phyloP scores from a whole-genome alignment of 2,329 filamentous ascomycete genomes.

The Pseudogymnoascus sp. region DNA sequence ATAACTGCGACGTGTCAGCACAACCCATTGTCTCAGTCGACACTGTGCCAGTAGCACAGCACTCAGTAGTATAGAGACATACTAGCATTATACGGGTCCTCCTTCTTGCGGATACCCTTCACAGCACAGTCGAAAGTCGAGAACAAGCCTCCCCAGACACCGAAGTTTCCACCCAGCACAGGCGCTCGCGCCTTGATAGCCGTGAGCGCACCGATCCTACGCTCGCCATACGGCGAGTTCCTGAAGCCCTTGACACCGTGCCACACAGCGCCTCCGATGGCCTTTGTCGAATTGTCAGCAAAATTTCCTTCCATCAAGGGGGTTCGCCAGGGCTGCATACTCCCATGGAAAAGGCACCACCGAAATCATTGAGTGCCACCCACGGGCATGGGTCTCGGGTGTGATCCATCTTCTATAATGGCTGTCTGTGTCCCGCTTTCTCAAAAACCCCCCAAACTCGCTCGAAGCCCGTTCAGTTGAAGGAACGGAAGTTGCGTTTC shows the following conservation, averaged over 20 bases:
- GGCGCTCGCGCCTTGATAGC: conserved; percentile 96
- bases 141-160: conserved; percentile 95
- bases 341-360: conserved; percentile 93
- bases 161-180: conserved; percentile 94
- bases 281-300: conserved; percentile 34
- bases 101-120: conserved; percentile 90
- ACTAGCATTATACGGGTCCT: conserved; percentile 94
- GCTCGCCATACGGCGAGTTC: conserved; percentile 85
- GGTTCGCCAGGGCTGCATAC: conserved; percentile 39
- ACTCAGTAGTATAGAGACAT: conserved; percentile 24
- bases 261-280: conserved; percentile 79
- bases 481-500: not conserved
- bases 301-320: not conserved
- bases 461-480: not conserved
- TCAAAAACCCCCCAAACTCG: not conserved
- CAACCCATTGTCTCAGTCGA: not conserved
- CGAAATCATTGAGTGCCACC: conserved; percentile 95
- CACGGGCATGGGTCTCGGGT: conserved; percentile 93
- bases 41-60: not conserved
- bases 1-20: conserved; percentile 48
- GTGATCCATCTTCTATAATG: conserved; percentile 67
- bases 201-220: conserved; percentile 89
- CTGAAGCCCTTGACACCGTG: conserved; percentile 93
- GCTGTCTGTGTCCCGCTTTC: conserved; percentile 10
- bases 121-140: conserved; percentile 94